Evolutionary conservation across 108 stramenopile species (phyloP).

Genomic region (Stephanodiscus triporus): DNA sequence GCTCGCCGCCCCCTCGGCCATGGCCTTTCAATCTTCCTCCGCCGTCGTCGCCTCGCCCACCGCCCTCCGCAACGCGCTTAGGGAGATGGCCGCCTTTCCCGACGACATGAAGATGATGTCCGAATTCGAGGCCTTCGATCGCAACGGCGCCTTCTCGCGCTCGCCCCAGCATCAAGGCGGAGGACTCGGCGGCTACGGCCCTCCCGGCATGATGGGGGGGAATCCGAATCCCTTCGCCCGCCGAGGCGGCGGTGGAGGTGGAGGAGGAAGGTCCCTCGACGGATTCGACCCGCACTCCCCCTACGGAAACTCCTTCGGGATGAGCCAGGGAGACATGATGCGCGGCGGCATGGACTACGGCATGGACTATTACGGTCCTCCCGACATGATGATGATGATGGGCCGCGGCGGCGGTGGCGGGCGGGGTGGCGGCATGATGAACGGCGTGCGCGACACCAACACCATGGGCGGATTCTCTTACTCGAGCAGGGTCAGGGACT

Average conservation of each 20-base stretch:
- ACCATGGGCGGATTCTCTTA: slow-evolving; percentile 22
- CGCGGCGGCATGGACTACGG: slow-evolving; percentile 1
- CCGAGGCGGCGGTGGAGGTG: background rate
- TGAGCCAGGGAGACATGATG: background rate
- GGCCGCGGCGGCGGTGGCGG: background rate
- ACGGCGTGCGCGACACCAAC: slow-evolving; percentile 11
- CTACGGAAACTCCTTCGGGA: background rate
- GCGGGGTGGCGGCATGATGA: background rate
- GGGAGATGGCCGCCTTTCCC: slow-evolving; percentile 29
- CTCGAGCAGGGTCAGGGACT: slow-evolving; percentile 24
- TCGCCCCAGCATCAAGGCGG: background rate
- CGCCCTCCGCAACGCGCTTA: slow-evolving; percentile 3
- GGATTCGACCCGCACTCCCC: slow-evolving; percentile 2
- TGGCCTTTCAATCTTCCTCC: background rate
- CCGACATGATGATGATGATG: slow-evolving; percentile 17
- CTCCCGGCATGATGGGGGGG: background rate
- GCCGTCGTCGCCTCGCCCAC: background rate
- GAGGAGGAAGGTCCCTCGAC: background rate
- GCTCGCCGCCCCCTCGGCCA: background rate
- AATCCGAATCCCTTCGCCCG: slow-evolving; percentile 6
- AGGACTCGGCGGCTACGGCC: slow-evolving; percentile 11
- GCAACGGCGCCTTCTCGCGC: slow-evolving; percentile 27
- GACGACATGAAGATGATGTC: slow-evolving; percentile 24
- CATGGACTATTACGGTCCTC: slow-evolving; percentile 16
- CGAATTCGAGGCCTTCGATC: slow-evolving; percentile 27